Evolutionary conservation across 441 rosid genomes (phyloP), one percentile per base, ranked within the genome.

Genomic region (Gossypium lobatum): DNA sequence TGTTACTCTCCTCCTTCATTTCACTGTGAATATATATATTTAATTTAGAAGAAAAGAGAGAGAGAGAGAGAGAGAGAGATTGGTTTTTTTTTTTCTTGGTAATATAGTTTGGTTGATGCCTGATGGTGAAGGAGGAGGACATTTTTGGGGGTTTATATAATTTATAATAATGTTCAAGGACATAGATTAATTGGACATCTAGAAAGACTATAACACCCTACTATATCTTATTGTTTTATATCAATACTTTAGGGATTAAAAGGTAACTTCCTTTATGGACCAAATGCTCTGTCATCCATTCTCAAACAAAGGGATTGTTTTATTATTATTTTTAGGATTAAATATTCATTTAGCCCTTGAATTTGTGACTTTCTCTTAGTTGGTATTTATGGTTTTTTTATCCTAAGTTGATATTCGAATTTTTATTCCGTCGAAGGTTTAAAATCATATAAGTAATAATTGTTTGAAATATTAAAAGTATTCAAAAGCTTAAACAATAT

Each of bases 271-370:
- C n/a, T 28, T n/a, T 3, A 7, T 9, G 53, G 65, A 42, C 28
- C 25, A n/a, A 11, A 73, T 78, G 72, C 55, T 31, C 75, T 83
- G 83, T 75, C 80, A 70, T 76, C 83, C 78, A 78, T 53, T 63
- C 59, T n/a, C 8, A 10, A 64, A 37, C 25, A n/a, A 18, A 46
- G 54, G 72, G 6, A 34, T 9, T 45, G 26, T 25, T 31, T 55
- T 48, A 28, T 37, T 59, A 60, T 54, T 25, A 4, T 10, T 80
- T 0, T 14, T 14, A 14, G 34, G 34, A 0, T 4, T 31, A 4
- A 31, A 4, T 31, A 4, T 4, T 31, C 1, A 31, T 31, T 31
- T 31, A 28, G 6, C 34, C 34, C 6, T 28, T 28, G 1, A 28
- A 28, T 28, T 28, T 28, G 34, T 28, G 1, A 26, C 5, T 0